Evolutionary conservation across 495 filamentous ascomycete species (phyloP).

Genomic region (Neurospora pannonica): DNA sequence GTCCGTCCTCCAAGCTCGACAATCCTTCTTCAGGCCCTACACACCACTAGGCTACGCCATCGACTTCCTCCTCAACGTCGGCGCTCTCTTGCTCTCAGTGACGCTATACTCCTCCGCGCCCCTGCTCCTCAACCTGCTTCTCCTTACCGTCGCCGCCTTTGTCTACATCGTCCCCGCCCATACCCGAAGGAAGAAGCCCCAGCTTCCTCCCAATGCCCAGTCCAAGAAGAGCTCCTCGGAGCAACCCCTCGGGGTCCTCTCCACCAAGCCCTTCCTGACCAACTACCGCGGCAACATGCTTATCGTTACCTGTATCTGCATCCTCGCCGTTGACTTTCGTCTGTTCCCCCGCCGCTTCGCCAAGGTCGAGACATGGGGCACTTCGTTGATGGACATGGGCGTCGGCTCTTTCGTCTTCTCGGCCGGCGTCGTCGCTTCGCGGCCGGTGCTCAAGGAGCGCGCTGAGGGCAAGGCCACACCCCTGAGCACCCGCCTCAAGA

Average conservation of each 20-base stretch:
- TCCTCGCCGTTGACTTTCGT: constrained; percentile 93
- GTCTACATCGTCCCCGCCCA: constrained; percentile 44
- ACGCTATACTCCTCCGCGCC: constrained; percentile 78
- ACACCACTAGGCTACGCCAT: constrained; percentile 53
- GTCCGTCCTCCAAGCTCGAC: constrained; percentile 81
- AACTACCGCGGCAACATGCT: constrained; percentile 87
- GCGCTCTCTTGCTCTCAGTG: constrained; percentile 68
- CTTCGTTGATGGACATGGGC: constrained; percentile 94
- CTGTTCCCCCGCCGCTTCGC: constrained; percentile 91
- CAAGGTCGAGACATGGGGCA: constrained; percentile 97
- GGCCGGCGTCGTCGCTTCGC: constrained; percentile 81
- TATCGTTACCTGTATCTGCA: constrained; percentile 82
- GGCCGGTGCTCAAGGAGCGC: constrained; percentile 69
- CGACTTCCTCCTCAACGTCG: constrained; percentile 83
- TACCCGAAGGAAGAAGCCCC: constrained; percentile 41
- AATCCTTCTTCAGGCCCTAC: constrained; percentile 74
- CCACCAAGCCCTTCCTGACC: constrained; percentile 84
- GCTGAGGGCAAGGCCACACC: constrained; percentile 37
- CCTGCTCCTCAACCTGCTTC: constrained; percentile 62
- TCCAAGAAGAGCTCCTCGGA: constrained; percentile 9
- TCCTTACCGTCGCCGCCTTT: constrained; percentile 59
- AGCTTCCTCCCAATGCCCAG: constrained; percentile 43
- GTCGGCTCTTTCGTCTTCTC: constrained; percentile 98
- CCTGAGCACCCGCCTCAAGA: constrained; percentile 45
- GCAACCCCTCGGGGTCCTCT: constrained; percentile 42